Percentiles rank a stretch among this genome's conserved stretches.
phyloP scores from a whole-genome alignment of 2,329 filamentous ascomycete species.

The Stachybotrys chartarum region DNA sequence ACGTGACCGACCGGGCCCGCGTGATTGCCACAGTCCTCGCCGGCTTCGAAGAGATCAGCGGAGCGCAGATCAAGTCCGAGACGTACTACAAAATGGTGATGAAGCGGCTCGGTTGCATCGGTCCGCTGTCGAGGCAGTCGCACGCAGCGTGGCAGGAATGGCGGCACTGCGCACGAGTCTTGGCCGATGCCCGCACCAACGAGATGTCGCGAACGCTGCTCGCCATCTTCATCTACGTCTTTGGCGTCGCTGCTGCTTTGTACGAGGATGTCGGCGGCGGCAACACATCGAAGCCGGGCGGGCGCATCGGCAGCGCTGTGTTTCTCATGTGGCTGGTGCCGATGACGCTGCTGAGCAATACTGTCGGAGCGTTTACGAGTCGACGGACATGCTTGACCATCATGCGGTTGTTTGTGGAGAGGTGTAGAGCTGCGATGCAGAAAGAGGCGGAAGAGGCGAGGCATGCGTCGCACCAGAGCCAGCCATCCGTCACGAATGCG shows the following conservation, averaged over 20 bases:
- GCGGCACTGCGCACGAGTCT: neutral
- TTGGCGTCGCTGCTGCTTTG: neutral
- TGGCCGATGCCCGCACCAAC: slow-evolving; percentile 1
- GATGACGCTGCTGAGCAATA: neutral
- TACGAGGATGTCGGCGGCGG: neutral
- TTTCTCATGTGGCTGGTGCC: slow-evolving; percentile 1
- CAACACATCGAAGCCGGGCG: slow-evolving; percentile 1
- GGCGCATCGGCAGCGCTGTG: slow-evolving; percentile 1
- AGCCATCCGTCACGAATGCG: neutral
- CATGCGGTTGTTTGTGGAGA: neutral
- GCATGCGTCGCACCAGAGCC: neutral
- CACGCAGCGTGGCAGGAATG: neutral
- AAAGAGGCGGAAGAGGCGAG: neutral
- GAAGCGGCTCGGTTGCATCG: neutral
- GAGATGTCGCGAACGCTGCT: neutral
- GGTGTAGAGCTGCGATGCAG: neutral
- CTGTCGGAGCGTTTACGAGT: neutral
- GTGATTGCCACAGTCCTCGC: neutral
- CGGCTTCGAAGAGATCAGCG: slow-evolving; percentile 1
- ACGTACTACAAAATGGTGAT: slow-evolving; percentile 1
- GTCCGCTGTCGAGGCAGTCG: neutral
- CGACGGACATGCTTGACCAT: slow-evolving; percentile 1
- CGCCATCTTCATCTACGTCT: slow-evolving; percentile 1
- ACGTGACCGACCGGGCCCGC: neutral
- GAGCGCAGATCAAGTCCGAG: neutral